A percentile compares a stretch with the other conserved stretches of the same genome.
Conservation (phyloP, 2,329 filamentous ascomycete species). For the Camillea tinctor region DNA sequence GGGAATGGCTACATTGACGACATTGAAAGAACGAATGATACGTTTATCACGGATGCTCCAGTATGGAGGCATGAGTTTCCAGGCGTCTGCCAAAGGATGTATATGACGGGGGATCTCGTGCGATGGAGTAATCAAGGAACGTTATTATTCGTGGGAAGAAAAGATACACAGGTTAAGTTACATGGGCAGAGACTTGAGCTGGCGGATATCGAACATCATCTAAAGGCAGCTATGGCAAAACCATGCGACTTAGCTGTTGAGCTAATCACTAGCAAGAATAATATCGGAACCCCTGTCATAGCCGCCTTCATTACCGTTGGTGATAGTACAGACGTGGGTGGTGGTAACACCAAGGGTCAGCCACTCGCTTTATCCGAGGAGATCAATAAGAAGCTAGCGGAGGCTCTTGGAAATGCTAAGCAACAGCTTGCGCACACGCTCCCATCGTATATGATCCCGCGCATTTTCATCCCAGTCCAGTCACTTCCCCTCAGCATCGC, state of each 20-base stretch:
- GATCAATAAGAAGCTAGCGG: background rate
- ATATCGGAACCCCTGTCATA: background rate
- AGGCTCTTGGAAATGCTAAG: background rate
- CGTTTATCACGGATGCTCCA: background rate
- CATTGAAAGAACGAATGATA: background rate
- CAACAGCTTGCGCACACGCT: background rate
- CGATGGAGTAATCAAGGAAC: background rate
- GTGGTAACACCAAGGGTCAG: background rate
- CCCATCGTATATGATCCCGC: constrained; percentile 6
- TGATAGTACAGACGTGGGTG: background rate
- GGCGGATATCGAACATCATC: background rate
- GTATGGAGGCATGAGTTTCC: background rate
- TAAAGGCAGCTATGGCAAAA: background rate
- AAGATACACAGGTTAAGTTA: background rate
- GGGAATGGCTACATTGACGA: background rate
- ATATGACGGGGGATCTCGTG: background rate
- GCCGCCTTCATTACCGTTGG: background rate
- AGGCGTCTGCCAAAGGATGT: background rate
- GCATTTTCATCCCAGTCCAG: background rate
- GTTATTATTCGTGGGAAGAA: background rate
- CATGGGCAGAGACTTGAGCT: background rate
- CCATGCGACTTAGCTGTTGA: background rate
- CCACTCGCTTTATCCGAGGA: background rate
- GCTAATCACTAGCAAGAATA: background rate
- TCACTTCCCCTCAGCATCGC: constrained; percentile 1